Conservation (phyloP, 2,329 filamentous ascomycete genomes). For the Dactylellina parvicollis region DNA sequence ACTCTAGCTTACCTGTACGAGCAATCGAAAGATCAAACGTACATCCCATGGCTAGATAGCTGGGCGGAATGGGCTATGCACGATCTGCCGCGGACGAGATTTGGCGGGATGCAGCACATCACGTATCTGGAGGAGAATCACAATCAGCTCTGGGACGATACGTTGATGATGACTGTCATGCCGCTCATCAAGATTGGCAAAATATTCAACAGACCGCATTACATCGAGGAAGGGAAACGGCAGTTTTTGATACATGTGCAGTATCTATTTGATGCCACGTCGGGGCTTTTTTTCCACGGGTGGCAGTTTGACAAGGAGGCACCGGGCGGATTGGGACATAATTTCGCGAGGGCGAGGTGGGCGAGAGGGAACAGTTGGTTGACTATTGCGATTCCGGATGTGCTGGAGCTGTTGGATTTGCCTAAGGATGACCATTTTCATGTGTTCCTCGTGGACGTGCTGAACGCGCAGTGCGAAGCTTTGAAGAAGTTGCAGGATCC, state of each 20-base stretch:
- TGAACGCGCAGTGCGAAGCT: constrained; percentile 75
- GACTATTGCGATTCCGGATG: constrained; percentile 84
- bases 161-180: constrained; percentile 86
- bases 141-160: constrained; percentile 84
- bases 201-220: constrained; percentile 74
- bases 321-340: constrained; percentile 64
- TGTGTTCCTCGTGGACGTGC: constrained; percentile 69
- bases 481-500: constrained; percentile 70
- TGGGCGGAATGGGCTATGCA: constrained; percentile 88
- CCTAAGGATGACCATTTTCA: constrained; percentile 70
- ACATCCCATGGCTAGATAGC: constrained; percentile 78
- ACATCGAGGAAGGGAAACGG: constrained; percentile 78
- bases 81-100: constrained; percentile 76
- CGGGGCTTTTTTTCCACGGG: constrained; percentile 81
- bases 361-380: constrained; percentile 76
- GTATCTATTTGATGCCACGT: constrained; percentile 77
- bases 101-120: constrained; percentile 65
- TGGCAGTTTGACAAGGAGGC: constrained; percentile 76
- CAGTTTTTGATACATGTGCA: constrained; percentile 82
- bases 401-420: constrained; percentile 76
- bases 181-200: constrained; percentile 82
- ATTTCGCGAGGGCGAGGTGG: constrained; percentile 70
- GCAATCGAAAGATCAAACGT: constrained; percentile 73
- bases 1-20: constrained; percentile 82
- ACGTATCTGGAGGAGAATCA: constrained; percentile 70